A percentile compares a stretch with the other conserved stretches of the same genome.
phyloP scores from a whole-genome alignment of 352 stramenopile genomes.

The Halophytophthora batemanensis region DNA sequence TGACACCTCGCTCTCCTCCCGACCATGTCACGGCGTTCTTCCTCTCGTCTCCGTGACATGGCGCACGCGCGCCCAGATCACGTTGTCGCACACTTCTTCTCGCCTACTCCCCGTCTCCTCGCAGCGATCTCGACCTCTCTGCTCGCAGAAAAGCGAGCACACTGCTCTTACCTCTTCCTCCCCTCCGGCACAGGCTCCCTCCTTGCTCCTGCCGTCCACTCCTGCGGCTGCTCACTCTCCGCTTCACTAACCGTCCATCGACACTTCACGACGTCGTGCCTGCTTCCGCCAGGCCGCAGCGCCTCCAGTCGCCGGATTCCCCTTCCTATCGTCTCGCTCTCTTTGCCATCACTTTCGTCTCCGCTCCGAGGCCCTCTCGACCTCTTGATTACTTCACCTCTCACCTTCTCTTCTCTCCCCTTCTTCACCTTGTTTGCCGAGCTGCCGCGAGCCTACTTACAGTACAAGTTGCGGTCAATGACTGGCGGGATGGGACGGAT shows the following conservation, averaged over 20 bases:
- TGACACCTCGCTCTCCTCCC: not conserved
- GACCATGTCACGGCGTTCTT: not conserved
- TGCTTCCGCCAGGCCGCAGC: too few relatives aligned
- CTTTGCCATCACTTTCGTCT: conserved; percentile 3
- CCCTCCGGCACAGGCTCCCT: not conserved
- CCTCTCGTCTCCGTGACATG: not conserved
- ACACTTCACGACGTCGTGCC: too few relatives aligned
- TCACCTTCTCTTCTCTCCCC: conserved; percentile 1
- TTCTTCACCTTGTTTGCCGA: conserved; percentile 1
- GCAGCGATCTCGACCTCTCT: conserved; percentile 1
- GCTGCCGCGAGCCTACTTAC: conserved; percentile 69
- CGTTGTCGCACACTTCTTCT: not conserved
- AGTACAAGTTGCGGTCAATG: conserved; percentile 99
- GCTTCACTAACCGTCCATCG: too few relatives aligned
- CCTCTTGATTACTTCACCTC: conserved; percentile 1
- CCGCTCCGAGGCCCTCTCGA: too few relatives aligned
- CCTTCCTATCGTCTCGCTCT: not conserved
- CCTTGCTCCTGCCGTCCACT: too few relatives aligned
- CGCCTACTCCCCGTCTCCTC: not conserved
- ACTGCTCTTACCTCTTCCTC: conserved; percentile 4
- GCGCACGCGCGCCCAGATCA: not conserved
- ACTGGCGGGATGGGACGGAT: conserved; percentile 98
- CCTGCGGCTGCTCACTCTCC: too few relatives aligned
- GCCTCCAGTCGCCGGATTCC: too few relatives aligned
- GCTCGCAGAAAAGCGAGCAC: not conserved